phyloP scores from a whole-genome alignment of 352 stramenopile species.

The Globisporangium orthogonon region DNA sequence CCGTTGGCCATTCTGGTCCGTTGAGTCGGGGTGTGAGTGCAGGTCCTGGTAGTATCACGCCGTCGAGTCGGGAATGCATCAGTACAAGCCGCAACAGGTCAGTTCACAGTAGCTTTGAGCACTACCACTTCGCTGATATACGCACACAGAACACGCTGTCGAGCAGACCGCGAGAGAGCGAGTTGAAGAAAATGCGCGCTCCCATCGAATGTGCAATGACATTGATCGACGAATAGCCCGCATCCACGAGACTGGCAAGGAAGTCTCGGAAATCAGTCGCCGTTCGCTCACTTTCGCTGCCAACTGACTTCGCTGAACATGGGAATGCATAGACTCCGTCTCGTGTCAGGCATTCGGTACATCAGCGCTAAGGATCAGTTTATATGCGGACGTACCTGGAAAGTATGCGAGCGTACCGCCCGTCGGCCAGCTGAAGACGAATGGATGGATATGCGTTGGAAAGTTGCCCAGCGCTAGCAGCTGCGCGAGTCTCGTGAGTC shows the following conservation, averaged over 20 bases:
- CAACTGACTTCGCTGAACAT: slow-evolving; percentile 16
- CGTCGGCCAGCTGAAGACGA: slow-evolving; percentile 71
- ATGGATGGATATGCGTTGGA: slow-evolving; percentile 56
- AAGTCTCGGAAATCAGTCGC: slow-evolving; percentile 24
- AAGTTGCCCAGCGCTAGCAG: slow-evolving; percentile 62
- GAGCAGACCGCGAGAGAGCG: slow-evolving; percentile 11
- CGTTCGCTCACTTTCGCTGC: slow-evolving; percentile 22
- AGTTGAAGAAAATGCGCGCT: slow-evolving; percentile 27
- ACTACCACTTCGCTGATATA: background rate
- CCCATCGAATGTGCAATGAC: slow-evolving; percentile 37
- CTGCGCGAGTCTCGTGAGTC: slow-evolving; percentile 49
- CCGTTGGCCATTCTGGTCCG: background rate
- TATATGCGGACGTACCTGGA: slow-evolving; percentile 18
- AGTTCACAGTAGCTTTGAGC: background rate
- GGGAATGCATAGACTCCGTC: background rate
- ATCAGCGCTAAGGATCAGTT: background rate
- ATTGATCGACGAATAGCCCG: slow-evolving; percentile 30
- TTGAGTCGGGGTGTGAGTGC: background rate
- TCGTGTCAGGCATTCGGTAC: background rate
- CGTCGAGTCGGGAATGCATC: too few relatives aligned
- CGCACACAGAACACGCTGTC: slow-evolving; percentile 22
- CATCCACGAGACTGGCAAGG: slow-evolving; percentile 21
- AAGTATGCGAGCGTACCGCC: slow-evolving; percentile 55
- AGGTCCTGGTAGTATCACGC: background rate
- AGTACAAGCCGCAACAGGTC: background rate